phyloP scores from a whole-genome alignment of 2,329 filamentous ascomycete genomes.

The Fusarium agapanthi region DNA sequence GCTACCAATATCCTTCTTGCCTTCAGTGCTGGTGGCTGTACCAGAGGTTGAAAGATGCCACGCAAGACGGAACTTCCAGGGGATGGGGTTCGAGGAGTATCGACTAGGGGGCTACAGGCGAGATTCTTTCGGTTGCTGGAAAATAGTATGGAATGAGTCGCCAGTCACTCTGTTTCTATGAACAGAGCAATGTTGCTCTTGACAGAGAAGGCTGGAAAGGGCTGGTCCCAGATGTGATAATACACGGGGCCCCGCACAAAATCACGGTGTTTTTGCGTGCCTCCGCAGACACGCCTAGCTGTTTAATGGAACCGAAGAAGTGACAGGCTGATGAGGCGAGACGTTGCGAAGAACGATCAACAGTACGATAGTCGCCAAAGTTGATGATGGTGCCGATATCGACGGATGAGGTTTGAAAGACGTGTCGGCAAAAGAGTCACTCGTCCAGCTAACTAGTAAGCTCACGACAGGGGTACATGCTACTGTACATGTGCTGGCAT shows the following conservation, averaged over 20 bases:
- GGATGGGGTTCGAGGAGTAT: neutral
- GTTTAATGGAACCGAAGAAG: neutral
- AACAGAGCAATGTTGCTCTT: neutral
- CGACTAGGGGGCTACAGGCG: neutral
- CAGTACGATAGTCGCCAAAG: neutral
- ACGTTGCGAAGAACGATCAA: neutral
- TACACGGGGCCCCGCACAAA: neutral
- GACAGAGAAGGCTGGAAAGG: neutral
- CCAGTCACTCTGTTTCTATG: neutral
- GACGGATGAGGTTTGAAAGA: neutral
- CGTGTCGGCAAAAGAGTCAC: neutral
- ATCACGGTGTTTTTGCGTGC: neutral
- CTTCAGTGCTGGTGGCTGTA: neutral
- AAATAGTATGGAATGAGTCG: no score
- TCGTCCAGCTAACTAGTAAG: neutral
- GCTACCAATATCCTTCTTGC: neutral
- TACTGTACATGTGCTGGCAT: neutral
- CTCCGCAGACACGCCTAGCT: neutral
- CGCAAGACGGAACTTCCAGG: neutral
- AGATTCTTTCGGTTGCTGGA: neutral
- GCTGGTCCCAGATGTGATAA: neutral
- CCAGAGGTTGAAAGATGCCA: neutral
- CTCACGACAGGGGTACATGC: constrained; percentile 4
- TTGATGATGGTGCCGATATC: neutral
- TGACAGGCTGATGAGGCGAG: neutral